Percentiles rank a stretch among this genome's conserved stretches.
Evolutionary conservation across 257 asterid species (phyloP).

Genomic region (Penstemon eatonii): DNA sequence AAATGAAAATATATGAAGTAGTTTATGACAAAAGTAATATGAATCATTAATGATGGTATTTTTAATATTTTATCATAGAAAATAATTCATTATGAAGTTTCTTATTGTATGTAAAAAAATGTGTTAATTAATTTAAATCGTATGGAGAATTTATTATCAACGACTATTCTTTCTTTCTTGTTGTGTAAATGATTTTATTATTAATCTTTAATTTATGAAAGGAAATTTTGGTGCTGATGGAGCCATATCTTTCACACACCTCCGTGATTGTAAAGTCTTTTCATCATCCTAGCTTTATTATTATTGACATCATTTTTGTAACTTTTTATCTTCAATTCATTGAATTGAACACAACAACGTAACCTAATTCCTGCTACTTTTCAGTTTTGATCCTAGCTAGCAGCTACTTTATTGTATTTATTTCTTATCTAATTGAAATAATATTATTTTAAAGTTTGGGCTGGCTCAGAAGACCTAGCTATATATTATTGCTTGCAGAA

Average conservation of each 20-base stretch:
- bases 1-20: too few relatives aligned
- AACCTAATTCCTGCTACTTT: background rate
- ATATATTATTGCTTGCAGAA: too few relatives aligned
- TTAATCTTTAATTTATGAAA: too few relatives aligned
- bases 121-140: background rate
- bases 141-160: background rate
- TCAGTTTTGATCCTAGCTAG: background rate
- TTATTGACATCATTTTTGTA: slow-evolving; percentile 8
- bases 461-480: too few relatives aligned
- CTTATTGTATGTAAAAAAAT: background rate
- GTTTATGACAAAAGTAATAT: too few relatives aligned
- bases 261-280: slow-evolving; percentile 29
- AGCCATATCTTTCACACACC: slow-evolving; percentile 7
- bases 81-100: too few relatives aligned
- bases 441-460: background rate
- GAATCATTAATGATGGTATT: too few relatives aligned
- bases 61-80: background rate
- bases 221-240: background rate
- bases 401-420: slow-evolving; percentile 1
- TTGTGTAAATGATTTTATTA: background rate
- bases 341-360: slow-evolving; percentile 3
- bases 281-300: slow-evolving; percentile 22
- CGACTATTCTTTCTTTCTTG: too few relatives aligned
- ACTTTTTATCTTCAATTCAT: slow-evolving; percentile 25
- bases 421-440: background rate